Conservation (phyloP, 2,329 filamentous ascomycete species). For the Blumeriella jaapii region DNA sequence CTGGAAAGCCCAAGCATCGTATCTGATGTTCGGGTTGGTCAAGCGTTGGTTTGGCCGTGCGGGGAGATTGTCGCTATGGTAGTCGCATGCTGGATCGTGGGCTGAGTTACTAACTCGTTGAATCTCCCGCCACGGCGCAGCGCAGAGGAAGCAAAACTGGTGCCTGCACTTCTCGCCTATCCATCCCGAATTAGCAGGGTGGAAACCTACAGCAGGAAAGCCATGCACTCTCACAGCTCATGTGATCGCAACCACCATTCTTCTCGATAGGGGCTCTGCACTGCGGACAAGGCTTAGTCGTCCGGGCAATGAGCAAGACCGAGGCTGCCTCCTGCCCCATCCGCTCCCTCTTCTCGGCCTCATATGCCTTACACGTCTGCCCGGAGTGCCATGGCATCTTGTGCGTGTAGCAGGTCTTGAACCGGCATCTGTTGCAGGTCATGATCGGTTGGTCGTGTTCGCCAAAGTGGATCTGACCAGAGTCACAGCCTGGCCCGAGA, state of each 20-base stretch:
- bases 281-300: constrained; percentile 5
- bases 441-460: constrained; percentile 32
- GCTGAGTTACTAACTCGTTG: too few species aligned
- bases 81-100: too few species aligned
- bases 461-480: constrained; percentile 39
- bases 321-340: constrained; percentile 10
- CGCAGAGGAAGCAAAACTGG: too few species aligned
- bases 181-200: too few species aligned
- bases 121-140: too few species aligned
- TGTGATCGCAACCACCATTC: constrained; percentile 14
- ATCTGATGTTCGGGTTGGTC: too few species aligned
- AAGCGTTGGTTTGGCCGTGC: too few species aligned
- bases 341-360: constrained; percentile 13
- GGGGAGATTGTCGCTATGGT: too few species aligned
- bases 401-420: constrained; percentile 34
- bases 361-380: constrained; percentile 33
- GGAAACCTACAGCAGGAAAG: too few species aligned
- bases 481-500: constrained; percentile 35
- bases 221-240: constrained; percentile 16
- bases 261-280: constrained; percentile 9
- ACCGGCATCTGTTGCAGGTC: constrained; percentile 30
- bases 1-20: too few species aligned
- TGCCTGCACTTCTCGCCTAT: too few species aligned
- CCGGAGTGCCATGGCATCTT: constrained; percentile 14
- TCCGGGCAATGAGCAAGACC: background rate